These are phyloP conservation scores for Sodiomyces alkalinus DNA, from an alignment of 2,329 filamentous ascomycete species.

Conservation along the genomic window DNA sequence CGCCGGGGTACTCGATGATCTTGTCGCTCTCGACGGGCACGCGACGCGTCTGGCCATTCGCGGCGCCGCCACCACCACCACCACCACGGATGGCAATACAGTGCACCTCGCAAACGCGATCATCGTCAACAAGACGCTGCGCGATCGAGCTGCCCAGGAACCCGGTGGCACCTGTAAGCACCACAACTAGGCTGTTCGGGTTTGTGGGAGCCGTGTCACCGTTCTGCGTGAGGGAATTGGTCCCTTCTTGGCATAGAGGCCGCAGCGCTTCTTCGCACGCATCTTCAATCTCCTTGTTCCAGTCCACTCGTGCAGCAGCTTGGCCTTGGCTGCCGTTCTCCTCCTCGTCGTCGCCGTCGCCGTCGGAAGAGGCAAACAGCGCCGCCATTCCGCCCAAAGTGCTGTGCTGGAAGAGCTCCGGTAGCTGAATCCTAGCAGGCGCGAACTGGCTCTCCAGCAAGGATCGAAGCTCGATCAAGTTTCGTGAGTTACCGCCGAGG, in stretches of 20 bases:
- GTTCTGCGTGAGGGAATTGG: not conserved
- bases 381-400: conserved; percentile 24
- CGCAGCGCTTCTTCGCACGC: not conserved
- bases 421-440: too few species aligned
- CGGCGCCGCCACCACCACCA: not conserved
- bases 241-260: not conserved
- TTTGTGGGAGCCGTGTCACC: conserved; percentile 5
- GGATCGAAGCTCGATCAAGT: conserved; percentile 21
- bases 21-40: conserved; percentile 9
- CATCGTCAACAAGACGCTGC: conserved; percentile 15
- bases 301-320: too few species aligned
- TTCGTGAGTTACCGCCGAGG: conserved; percentile 24
- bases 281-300: conserved; percentile 11
- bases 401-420: conserved; percentile 20
- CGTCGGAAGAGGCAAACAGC: conserved; percentile 9
- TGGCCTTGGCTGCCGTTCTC: too few species aligned
- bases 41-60: not conserved
- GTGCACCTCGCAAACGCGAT: conserved; percentile 20
- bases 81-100: conserved; percentile 23
- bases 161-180: conserved; percentile 23
- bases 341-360: conserved; percentile 5
- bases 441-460: too few species aligned
- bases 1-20: conserved; percentile 18
- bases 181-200: too few species aligned
- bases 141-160: conserved; percentile 25